A percentile compares a stretch with the other conserved stretches of the same genome.
phyloP scores from a whole-genome alignment of 768 basidiomycete species.

The Phanerochaete carnosa region DNA sequence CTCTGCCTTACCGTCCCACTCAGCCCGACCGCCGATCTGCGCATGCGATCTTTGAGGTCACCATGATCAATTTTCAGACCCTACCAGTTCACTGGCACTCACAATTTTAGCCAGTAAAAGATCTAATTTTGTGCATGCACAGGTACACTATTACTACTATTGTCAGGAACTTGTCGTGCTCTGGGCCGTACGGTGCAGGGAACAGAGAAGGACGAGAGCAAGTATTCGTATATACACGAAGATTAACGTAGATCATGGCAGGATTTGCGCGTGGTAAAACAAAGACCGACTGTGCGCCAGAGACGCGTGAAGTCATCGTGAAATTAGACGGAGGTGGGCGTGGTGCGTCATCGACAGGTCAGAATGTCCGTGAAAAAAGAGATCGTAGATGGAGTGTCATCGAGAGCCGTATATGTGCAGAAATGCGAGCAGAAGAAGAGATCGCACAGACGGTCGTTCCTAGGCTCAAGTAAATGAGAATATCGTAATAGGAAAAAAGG shows the following conservation, averaged over 20 bases:
- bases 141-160: background rate
- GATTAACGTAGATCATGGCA: background rate
- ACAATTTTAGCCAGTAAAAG: too few relatives aligned
- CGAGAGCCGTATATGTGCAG: background rate
- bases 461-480: background rate
- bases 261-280: background rate
- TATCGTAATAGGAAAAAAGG: background rate
- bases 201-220: background rate
- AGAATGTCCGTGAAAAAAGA: background rate
- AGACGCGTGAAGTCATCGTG: too few relatives aligned
- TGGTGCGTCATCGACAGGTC: background rate
- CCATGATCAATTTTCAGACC: too few relatives aligned
- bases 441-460: background rate
- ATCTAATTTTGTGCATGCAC: background rate
- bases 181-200: background rate
- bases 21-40: too few relatives aligned
- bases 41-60: too few relatives aligned
- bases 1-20: too few relatives aligned
- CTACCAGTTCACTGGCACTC: too few relatives aligned
- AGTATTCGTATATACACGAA: background rate
- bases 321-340: background rate
- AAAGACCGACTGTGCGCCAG: too few relatives aligned
- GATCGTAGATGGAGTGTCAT: background rate
- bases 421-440: background rate
- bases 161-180: background rate